Base-by-base conservation (phyloP, 495 filamentous ascomycete species). In the Elasticomyces elasticus region DNA sequence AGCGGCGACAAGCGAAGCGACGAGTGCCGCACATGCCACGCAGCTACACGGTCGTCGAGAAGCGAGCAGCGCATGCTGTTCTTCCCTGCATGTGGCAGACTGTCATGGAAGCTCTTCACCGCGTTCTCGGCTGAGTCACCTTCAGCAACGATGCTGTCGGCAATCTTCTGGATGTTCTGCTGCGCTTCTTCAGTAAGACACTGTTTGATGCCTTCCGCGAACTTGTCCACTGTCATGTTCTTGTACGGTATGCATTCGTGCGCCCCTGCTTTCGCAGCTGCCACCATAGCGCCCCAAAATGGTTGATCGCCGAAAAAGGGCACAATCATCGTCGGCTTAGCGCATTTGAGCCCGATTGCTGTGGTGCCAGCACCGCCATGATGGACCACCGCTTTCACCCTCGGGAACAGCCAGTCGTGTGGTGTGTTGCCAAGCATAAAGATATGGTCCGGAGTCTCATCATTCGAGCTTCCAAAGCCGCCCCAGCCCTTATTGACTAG, bases 331-430 rank as follows among this genome's bases (percentile, higher is more conserved):
- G 80, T 85, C 0, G 82, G 80, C n/a, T 69, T 62, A 4, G 76
- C 80, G 41, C 73, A 72, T 0, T 70, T 66, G 1, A 85, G 72
- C 17, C 80, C 82, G 23, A 75, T 77, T 12, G 81, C 80, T 6
- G 81, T 85, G 0, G 82, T 85, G 17, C 82, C 81, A 17, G 79
- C 80, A 24, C 82, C 82, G 12, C 82, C 82, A 51, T 85, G 81
- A 57, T 84, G 81, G 0, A 85, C 73, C 0, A 85, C 81, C 6
- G 69, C 72, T 19, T 76, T 65, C 0, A 84, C 81, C 41, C 75
- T 75, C 56, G 79, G 69, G 60, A 85, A 85, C 0, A 85, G 72
- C 81, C 80, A 84, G 35, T 79, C 79, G 50, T 83, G 78, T 9
- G 82, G 82, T 51, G 74, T 76, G 58, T 84, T 79, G 31, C 73